These are phyloP conservation scores for Capronia epimyces DNA, from an alignment of 2,329 filamentous ascomycete species.

Conservation along the genomic window DNA sequence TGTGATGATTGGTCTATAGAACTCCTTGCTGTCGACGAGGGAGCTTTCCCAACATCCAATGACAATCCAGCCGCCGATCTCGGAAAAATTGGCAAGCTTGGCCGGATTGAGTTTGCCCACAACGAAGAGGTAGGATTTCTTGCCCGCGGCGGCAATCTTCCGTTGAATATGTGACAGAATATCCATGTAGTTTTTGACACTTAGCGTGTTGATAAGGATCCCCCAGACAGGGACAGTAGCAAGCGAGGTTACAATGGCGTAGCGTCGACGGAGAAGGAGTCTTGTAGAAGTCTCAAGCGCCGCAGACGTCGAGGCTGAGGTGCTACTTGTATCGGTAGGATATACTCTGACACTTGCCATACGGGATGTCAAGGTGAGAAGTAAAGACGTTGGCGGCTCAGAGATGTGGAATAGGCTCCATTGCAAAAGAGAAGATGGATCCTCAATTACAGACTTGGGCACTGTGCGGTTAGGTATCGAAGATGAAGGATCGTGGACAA, in stretches of 20 bases:
- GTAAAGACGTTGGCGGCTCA: conserved; percentile 70
- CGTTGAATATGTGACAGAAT: conserved; percentile 69
- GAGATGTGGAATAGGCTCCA: conserved; percentile 82
- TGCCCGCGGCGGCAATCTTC: conserved; percentile 71
- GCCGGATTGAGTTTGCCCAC: conserved; percentile 94
- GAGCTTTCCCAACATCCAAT: conserved; percentile 98
- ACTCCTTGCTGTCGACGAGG: conserved; percentile 79
- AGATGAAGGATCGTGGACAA: conserved; percentile 73
- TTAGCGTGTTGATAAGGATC: conserved; percentile 92
- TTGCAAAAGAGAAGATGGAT: conserved; percentile 50
- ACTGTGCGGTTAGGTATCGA: conserved; percentile 77
- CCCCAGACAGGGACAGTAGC: conserved; percentile 79
- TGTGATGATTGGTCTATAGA: conserved; percentile 87
- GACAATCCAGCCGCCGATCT: conserved; percentile 94
- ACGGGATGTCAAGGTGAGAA: conserved; percentile 80
- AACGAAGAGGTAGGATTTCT: conserved; percentile 94
- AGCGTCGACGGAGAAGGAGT: conserved; percentile 71
- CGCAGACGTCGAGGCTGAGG: conserved; percentile 47
- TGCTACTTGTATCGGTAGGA: conserved; percentile 59
- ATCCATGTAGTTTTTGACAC: conserved; percentile 80
- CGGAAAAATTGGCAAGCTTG: conserved; percentile 93
- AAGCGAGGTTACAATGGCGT: conserved; percentile 76
- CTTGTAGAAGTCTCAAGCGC: conserved; percentile 48
- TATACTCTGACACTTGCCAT: conserved; percentile 75
- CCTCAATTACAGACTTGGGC: conserved; percentile 45